Evolutionary conservation across 129 eudicot species (phyloP), one percentile per base, ranked within the genome.

Genomic region (Glebionis coronaria): DNA sequence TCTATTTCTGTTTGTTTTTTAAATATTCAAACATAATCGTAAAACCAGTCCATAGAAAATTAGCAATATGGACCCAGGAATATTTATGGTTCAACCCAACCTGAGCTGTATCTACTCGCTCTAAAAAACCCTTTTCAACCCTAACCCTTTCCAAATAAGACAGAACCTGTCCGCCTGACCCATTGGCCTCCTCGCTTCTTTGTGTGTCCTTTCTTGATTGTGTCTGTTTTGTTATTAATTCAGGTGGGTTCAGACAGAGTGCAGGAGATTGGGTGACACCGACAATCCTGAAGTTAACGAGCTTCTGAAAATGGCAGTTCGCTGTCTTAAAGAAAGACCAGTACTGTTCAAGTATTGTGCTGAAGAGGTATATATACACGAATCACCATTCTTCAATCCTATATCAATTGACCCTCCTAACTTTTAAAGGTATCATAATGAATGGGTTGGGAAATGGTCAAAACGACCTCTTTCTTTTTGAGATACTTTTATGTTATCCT

Each of bases 171-270:
- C 9, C 9, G 2, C 8, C 42, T 10, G 9, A 35, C 10, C 42
- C 10, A 35, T 35, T 35, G 9, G 42, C 42, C 42, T 2, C 42
- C 42, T 35, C 42, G 42, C 10, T 6, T 35, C 42, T 35, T 8
- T 16, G 18, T 49, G 12, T 18, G n/a, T 80, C 29, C 28, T 55
- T 51, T 27, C 49, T 55, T 66, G 25, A 35, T 3, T 56, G 31
- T 56, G 56, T 2, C 19, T 42, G 45, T 61, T 25, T 61, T 68
- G 38, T 61, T 11, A 51, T 72, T 57, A 67, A 65, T 75, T 35
- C 76, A 92, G 98, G 82, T 93, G 97, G 97, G 98, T 93, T 73
- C 98, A 93, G 64, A 73, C 87, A 63, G 95, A 93, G 73, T 93
- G 97, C 74, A 85, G 95, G 75, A 86, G 83, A 78, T 83, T 93